phyloP scores from a whole-genome alignment of 306 rosid genomes.

The Aeschynomene evenia region DNA sequence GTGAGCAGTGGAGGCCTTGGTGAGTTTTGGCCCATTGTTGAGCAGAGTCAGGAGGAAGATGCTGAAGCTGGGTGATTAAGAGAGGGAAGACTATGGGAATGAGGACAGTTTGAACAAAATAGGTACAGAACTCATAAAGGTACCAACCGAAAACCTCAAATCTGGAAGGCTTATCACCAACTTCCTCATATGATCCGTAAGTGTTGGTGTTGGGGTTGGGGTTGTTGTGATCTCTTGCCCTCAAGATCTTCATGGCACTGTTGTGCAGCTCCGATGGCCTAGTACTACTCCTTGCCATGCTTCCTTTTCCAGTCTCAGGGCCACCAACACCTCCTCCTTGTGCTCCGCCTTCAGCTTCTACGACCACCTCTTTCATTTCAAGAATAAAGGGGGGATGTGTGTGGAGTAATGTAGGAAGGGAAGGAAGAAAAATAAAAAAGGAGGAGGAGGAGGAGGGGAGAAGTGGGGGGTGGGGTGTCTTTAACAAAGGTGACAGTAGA shows the following conservation, averaged over 20 bases:
- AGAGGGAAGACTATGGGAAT: slow-evolving; percentile 85
- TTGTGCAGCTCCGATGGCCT: slow-evolving; percentile 48
- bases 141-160: slow-evolving; percentile 79
- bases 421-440: not conserved
- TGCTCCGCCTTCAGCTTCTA: slow-evolving; percentile 29
- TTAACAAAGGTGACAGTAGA: not conserved
- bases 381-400: not conserved
- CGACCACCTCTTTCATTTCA: slow-evolving; percentile 35
- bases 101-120: slow-evolving; percentile 62
- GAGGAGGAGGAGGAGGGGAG: not conserved
- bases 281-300: not conserved
- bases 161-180: slow-evolving; percentile 55
- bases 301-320: not conserved
- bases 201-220: not conserved
- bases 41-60: slow-evolving; percentile 31
- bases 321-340: not conserved
- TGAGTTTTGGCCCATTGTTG: slow-evolving; percentile 32
- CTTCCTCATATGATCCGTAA: slow-evolving; percentile 44
- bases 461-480: not conserved
- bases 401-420: slow-evolving; percentile 20
- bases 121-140: slow-evolving; percentile 70
- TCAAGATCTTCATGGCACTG: slow-evolving; percentile 43
- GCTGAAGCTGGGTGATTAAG: slow-evolving; percentile 62
- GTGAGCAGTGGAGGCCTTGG: slow-evolving; percentile 41
- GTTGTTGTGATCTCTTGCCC: slow-evolving; percentile 49